phyloP scores from a whole-genome alignment of 2,329 filamentous ascomycete species.

The Graphilbum sp. region DNA sequence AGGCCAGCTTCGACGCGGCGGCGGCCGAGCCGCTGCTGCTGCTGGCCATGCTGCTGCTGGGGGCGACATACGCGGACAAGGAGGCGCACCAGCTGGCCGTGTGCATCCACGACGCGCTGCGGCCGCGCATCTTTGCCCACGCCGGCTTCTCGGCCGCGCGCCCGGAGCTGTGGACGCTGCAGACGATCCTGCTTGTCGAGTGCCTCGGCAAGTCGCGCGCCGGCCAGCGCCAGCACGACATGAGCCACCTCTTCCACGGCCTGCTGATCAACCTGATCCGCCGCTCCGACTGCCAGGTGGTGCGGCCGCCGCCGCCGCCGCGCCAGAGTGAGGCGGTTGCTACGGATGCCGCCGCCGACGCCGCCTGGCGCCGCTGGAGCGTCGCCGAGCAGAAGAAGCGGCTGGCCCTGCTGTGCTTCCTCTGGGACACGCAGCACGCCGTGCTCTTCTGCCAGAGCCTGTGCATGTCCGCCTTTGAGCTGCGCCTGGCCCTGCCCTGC shows the following conservation, averaged over 20 bases:
- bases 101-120: slow-evolving; percentile 9
- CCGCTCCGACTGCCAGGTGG: slow-evolving; percentile 8
- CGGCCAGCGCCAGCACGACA: slow-evolving; percentile 10
- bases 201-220: slow-evolving; percentile 10
- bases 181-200: slow-evolving; percentile 8
- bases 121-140: slow-evolving; percentile 8
- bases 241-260: slow-evolving; percentile 10
- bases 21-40: slow-evolving; percentile 6
- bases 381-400: slow-evolving; percentile 8
- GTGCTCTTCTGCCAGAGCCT: slow-evolving; percentile 10
- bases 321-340: neutral
- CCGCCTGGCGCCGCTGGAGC: slow-evolving; percentile 5
- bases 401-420: slow-evolving; percentile 8
- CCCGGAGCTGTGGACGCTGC: slow-evolving; percentile 8
- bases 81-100: slow-evolving; percentile 9
- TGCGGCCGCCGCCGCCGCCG: neutral
- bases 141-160: slow-evolving; percentile 6
- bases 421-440: slow-evolving; percentile 10
- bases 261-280: slow-evolving; percentile 10
- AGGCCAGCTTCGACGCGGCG: slow-evolving; percentile 1
- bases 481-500: slow-evolving; percentile 7
- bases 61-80: slow-evolving; percentile 8
- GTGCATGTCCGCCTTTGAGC: slow-evolving; percentile 10
- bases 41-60: slow-evolving; percentile 6
- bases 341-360: neutral